phyloP scores from a whole-genome alignment of 2,329 filamentous ascomycete species.

The Atkinsonella texensis region DNA sequence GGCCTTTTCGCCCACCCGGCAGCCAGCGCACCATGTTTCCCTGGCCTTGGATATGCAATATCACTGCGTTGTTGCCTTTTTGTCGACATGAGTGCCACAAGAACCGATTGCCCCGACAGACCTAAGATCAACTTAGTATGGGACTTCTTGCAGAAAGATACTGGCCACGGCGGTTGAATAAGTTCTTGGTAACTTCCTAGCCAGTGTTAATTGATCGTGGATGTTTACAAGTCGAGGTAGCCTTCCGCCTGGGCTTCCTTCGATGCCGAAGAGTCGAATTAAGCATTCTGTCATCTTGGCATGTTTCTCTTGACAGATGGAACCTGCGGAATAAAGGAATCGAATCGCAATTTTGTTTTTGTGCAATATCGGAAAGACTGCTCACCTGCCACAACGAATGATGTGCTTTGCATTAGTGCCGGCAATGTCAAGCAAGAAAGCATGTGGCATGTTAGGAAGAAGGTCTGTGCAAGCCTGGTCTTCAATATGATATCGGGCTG shows the following conservation, averaged over 20 bases:
- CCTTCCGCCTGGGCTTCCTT: too few relatives aligned
- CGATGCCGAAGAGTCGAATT: too few relatives aligned
- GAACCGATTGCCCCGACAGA: too few relatives aligned
- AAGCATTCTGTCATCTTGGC: too few relatives aligned
- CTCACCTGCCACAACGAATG: neutral
- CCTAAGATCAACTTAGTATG: too few relatives aligned
- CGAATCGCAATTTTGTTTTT: neutral
- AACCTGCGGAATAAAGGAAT: too few relatives aligned
- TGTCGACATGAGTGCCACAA: neutral
- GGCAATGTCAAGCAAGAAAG: neutral
- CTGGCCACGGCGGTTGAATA: too few relatives aligned
- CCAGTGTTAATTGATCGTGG: too few relatives aligned
- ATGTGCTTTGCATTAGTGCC: neutral
- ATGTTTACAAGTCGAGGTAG: too few relatives aligned
- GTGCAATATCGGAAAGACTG: neutral
- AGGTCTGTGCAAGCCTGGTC: slow-evolving; percentile 1
- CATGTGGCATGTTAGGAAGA: neutral
- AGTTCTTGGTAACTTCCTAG: too few relatives aligned
- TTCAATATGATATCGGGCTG: neutral
- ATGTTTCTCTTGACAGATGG: too few relatives aligned
- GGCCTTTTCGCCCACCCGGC: neutral
- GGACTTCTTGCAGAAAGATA: too few relatives aligned
- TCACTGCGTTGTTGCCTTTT: neutral
- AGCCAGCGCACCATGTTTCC: neutral
- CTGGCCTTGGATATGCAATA: neutral